Base-by-base conservation (phyloP, 495 filamentous ascomycete genomes). In the Alectoria sarmentosa region DNA sequence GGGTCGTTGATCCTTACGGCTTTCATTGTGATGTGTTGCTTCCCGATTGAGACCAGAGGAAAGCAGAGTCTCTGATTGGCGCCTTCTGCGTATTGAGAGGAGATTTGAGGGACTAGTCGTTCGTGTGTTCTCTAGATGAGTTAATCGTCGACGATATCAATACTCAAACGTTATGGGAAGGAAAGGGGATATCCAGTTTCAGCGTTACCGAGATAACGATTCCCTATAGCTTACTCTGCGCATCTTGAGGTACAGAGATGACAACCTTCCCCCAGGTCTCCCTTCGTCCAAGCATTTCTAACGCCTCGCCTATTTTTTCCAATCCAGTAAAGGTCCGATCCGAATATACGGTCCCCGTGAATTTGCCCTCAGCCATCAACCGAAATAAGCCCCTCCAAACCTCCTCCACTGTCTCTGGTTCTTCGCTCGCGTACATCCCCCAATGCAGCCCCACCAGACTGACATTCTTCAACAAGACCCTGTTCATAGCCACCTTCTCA, bases 251-350 rank as follows among this genome's bases (percentile, higher is more conserved):
- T 34, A 98, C 81, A 75, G 89, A 89, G 4, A 97, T 88, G 1
- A 98, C 90, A 3, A 97, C 93, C 82, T 98, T 98, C 0, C 93
- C 93, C 93, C 93, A 98, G 0, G 90, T 96, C 69, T 88, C 90
- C 55, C 93, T 78, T 21, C 82, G 82, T 1, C 90, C 92, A 46
- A 98, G 77, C 21, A 87, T 86, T 72, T 87, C 78, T 70, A 98
- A 75, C 0, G 93, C 93, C 62, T 82, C 82, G 0, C 88, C 85
- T 26, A 98, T 83, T 63, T 80, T 85, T 72, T 96, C 90, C 63
- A 98, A 74, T 0, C 93, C 92, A 36, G 88, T 83, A 75, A 90
- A 96, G 66, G 86, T 85, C 78, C 85, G 80, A 73, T 95, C 92
- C 37, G 82, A 86, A 70, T 90, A 97, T 52, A 88, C 85, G 4